Percentiles rank a stretch among this genome's conserved stretches.
Conservation (phyloP, 1,284 basidiomycete species). For the Irpex sp. region DNA sequence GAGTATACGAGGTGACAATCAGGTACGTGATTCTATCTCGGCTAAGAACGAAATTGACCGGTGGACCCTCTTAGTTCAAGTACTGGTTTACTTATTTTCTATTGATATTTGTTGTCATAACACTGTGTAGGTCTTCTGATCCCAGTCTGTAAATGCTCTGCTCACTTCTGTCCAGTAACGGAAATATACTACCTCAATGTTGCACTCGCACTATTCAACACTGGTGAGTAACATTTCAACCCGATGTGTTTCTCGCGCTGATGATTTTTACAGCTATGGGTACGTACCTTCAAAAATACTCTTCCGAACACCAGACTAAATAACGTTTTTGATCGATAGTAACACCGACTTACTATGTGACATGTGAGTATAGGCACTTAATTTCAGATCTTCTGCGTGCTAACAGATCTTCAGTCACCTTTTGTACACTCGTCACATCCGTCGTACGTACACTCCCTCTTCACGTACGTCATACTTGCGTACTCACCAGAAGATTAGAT, state of each 20-base stretch:
- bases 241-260: neutral
- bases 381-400: neutral
- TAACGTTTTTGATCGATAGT: no score
- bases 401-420: conserved; percentile 36
- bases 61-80: conserved; percentile 35
- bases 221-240: conserved; percentile 29
- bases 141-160: neutral
- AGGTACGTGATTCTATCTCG: conserved; percentile 12
- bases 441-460: conserved; percentile 25
- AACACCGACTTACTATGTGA: conserved; percentile 61
- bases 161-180: conserved; percentile 27
- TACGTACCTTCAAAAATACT: conserved; percentile 23
- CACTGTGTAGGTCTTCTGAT: conserved; percentile 31
- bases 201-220: conserved; percentile 67
- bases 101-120: conserved; percentile 52
- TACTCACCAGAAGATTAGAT: conserved; percentile 30
- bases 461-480: neutral
- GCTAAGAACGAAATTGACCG: neutral
- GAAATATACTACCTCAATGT: conserved; percentile 72
- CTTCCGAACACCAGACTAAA: conserved; percentile 12
- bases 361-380: conserved; percentile 30
- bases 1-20: conserved; percentile 48
- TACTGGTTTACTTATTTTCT: conserved; percentile 62
- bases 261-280: conserved; percentile 26
- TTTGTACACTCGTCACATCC: conserved; percentile 50